Conservation (phyloP, 805 yeast species). For the Nakazawaea wickerhamii region DNA sequence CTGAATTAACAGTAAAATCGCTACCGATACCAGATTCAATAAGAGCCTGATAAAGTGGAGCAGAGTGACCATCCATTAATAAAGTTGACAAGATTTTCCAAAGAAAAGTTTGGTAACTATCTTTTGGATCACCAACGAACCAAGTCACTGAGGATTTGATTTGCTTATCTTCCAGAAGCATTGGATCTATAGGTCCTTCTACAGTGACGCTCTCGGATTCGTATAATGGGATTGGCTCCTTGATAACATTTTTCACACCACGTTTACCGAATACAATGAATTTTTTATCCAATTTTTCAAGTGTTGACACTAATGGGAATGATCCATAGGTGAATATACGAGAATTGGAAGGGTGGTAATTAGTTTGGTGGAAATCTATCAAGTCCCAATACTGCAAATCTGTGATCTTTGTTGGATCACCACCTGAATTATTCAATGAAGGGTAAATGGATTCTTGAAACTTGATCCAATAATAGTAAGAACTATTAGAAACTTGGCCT, state of each 20-base stretch:
- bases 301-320: constrained; percentile 56
- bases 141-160: constrained; percentile 81
- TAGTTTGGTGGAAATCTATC: constrained; percentile 62
- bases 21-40: constrained; percentile 82
- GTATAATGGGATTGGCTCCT: constrained; percentile 41
- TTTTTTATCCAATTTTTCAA: constrained; percentile 48
- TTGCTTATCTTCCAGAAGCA: constrained; percentile 63
- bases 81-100: constrained; percentile 66
- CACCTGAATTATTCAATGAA: constrained; percentile 84
- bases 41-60: constrained; percentile 81
- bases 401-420: constrained; percentile 83
- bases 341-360: constrained; percentile 90
- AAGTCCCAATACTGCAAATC: constrained; percentile 69
- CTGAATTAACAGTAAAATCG: constrained; percentile 84
- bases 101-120: constrained; percentile 64
- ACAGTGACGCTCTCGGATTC: constrained; percentile 31
- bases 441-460: constrained; percentile 84
- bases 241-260: constrained; percentile 23
- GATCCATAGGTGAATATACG: constrained; percentile 85
- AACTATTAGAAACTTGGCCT: constrained; percentile 88
- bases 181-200: constrained; percentile 80
- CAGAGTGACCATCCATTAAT: constrained; percentile 85
- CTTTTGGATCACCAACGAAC: constrained; percentile 72
- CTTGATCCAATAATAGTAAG: constrained; percentile 78
- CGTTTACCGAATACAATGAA: constrained; percentile 52